These are phyloP conservation scores for Candida pseudofarinosa DNA, from an alignment of 805 yeast genomes.

Conservation along the genomic window DNA sequence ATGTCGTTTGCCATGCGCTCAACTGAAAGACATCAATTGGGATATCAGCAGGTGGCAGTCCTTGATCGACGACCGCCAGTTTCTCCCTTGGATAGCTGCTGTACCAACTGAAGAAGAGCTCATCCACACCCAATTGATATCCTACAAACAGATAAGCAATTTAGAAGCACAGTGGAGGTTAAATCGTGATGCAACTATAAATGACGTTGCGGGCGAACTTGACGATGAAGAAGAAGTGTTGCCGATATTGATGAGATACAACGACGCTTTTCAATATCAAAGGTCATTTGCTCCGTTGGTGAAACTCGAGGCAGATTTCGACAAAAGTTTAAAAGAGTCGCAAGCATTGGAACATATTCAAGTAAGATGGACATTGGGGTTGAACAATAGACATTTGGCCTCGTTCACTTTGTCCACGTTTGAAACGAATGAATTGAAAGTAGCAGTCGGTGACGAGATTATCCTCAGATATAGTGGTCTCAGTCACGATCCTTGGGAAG, in stretches of 20 bases:
- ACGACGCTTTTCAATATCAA: slow-evolving; percentile 82
- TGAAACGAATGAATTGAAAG: slow-evolving; percentile 61
- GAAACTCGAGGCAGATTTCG: slow-evolving; percentile 77
- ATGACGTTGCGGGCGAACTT: slow-evolving; percentile 53
- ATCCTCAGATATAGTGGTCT: slow-evolving; percentile 59
- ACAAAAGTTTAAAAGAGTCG: slow-evolving; percentile 67
- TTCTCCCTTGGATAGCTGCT: slow-evolving; percentile 78
- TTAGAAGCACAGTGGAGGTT: slow-evolving; percentile 81
- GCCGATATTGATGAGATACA: slow-evolving; percentile 73
- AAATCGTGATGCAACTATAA: slow-evolving; percentile 66
- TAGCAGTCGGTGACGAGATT: slow-evolving; percentile 84
- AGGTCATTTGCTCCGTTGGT: slow-evolving; percentile 80
- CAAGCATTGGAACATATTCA: slow-evolving; percentile 70
- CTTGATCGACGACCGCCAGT: slow-evolving; percentile 71
- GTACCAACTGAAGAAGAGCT: slow-evolving; percentile 63
- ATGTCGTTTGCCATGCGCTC: slow-evolving; percentile 88
- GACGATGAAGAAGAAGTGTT: slow-evolving; percentile 53
- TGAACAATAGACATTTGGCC: slow-evolving; percentile 62
- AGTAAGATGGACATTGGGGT: slow-evolving; percentile 69
- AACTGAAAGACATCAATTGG: slow-evolving; percentile 73
- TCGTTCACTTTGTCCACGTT: slow-evolving; percentile 64
- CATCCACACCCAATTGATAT: slow-evolving; percentile 50
- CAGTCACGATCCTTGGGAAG: slow-evolving; percentile 63
- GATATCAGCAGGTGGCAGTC: slow-evolving; percentile 87
- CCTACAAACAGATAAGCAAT: slow-evolving; percentile 61